These are phyloP conservation scores for Silene latifolia DNA, from an alignment of 148 eudicot genomes.

Conservation along the genomic window DNA sequence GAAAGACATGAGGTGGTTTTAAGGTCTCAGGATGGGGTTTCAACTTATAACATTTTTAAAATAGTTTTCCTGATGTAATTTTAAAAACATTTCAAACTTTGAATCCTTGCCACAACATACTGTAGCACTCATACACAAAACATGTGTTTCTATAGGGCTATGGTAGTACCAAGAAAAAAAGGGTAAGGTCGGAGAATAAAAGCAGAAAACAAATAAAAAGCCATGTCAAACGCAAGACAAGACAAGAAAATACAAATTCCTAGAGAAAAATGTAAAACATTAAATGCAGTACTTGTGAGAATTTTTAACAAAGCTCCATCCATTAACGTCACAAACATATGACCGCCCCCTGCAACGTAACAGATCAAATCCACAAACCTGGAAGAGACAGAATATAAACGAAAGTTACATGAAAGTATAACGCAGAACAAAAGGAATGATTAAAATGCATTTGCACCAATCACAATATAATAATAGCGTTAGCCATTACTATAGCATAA, in stretches of 20 bases:
- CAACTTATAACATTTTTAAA: not conserved
- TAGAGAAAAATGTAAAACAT: not conserved
- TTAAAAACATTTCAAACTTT: not conserved
- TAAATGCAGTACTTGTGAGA: constrained; percentile 73
- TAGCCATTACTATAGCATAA: not conserved
- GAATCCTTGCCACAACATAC: not conserved
- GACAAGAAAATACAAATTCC: not conserved
- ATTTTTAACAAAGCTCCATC: constrained; percentile 99
- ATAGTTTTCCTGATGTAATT: not conserved
- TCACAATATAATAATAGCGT: not conserved
- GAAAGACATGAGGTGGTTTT: not conserved
- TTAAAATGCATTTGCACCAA: not conserved
- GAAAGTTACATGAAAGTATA: constrained; percentile 4
- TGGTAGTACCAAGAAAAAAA: not conserved
- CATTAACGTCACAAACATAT: constrained; percentile 98
- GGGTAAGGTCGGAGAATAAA: not conserved
- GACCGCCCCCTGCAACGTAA: constrained; percentile 95
- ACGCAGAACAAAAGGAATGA: not conserved
- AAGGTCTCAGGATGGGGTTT: not conserved
- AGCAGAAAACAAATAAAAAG: not conserved
- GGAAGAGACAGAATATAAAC: constrained; percentile 8
- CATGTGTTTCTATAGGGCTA: not conserved
- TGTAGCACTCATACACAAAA: not conserved
- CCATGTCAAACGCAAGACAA: constrained; percentile 4
- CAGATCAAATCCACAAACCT: constrained; percentile 99